These are phyloP conservation scores for Fusarium euwallaceae DNA, from an alignment of 2,329 filamentous ascomycete genomes.

Conservation along the genomic window DNA sequence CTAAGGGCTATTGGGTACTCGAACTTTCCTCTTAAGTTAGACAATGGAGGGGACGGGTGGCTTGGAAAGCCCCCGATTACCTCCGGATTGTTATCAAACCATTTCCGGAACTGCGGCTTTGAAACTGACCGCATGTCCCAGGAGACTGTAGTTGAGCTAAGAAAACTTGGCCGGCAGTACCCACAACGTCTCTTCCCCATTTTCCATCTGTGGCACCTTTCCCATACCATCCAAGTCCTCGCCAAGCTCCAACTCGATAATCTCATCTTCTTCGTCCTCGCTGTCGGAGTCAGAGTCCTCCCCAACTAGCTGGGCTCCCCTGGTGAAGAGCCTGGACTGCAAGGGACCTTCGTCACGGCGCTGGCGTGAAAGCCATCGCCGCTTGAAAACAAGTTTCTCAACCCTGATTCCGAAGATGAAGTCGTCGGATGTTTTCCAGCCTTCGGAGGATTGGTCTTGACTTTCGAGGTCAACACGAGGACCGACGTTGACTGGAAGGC, in stretches of 20 bases:
- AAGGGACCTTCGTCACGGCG: background rate
- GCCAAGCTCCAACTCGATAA: background rate
- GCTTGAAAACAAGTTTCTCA: background rate
- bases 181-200: background rate
- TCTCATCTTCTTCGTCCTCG: background rate
- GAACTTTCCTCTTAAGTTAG: fast-evolving
- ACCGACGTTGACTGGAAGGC: background rate
- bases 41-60: background rate
- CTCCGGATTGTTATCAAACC: background rate
- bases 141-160: background rate
- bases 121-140: background rate
- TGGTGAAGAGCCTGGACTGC: background rate
- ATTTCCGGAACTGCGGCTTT: background rate
- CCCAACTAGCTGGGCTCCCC: background rate
- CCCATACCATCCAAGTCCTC: background rate
- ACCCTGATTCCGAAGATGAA: background rate
- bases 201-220: background rate
- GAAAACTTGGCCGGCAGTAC: background rate
- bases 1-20: background rate
- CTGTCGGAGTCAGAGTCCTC: background rate
- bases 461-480: background rate
- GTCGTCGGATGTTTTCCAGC: background rate
- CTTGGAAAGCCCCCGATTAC: background rate
- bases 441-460: background rate
- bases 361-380: background rate